A percentile compares a stretch with the other conserved stretches of the same genome.
phyloP scores from a whole-genome alignment of 2,329 filamentous ascomycete genomes.

The Neurospora sp. region DNA sequence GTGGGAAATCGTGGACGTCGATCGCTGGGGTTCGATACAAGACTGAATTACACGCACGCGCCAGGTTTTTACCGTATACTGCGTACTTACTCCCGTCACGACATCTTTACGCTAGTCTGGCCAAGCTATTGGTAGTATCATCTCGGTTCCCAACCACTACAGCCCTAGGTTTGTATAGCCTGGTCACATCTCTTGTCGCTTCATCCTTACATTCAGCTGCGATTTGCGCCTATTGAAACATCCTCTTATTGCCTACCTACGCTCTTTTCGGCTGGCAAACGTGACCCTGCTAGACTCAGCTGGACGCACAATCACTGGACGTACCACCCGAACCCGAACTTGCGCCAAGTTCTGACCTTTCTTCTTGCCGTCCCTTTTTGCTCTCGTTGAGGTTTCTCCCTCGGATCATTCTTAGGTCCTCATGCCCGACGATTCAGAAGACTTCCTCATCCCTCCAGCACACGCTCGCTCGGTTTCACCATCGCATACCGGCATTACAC shows the following conservation, averaged over 20 bases:
- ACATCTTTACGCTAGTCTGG: neutral
- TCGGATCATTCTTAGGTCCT: conserved; percentile 6
- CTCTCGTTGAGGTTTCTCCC: neutral
- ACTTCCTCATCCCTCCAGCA: conserved; percentile 13
- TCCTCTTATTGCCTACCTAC: neutral
- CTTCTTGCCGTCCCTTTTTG: neutral
- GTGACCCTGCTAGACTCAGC: neutral
- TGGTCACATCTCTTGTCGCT: neutral
- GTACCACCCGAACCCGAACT: neutral
- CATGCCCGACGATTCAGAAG: conserved; percentile 20
- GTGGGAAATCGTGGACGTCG: neutral
- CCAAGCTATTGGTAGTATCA: neutral
- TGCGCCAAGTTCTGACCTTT: neutral
- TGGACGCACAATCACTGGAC: neutral
- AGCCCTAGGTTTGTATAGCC: neutral
- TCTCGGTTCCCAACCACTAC: neutral
- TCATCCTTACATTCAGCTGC: neutral
- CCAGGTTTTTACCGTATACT: neutral
- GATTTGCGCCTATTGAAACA: neutral
- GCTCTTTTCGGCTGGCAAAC: neutral
- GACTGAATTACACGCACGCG: neutral
- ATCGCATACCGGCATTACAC: conserved; percentile 9
- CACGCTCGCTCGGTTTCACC: conserved; percentile 12
- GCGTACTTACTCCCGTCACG: neutral
- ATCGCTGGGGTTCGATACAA: neutral